Base-by-base conservation (phyloP, 768 basidiomycete species). In the Russula sp. region DNA sequence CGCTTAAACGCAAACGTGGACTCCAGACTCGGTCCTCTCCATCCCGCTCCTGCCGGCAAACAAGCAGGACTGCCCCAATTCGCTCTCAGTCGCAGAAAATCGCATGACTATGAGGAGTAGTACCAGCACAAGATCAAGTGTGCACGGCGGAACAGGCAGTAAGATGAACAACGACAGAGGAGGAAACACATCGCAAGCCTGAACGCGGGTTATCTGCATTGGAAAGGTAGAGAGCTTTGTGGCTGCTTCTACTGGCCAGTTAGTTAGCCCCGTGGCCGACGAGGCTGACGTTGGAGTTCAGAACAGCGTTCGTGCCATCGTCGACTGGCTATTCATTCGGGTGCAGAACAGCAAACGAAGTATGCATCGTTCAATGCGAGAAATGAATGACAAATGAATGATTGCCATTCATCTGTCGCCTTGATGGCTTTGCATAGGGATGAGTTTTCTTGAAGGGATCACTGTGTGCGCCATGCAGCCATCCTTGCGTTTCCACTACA, bases 271-370 rank as follows among this genome's bases (percentile, higher is more conserved):
- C 24, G 9, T 14, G 6, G 22, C 22, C 16, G 7, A 42, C 42
- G 28, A 30, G 7, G 55, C 11, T 61, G 11, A 64, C n/a, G 13
- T 13, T 46, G 36, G 51, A 22, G 34, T 34, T 55, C 59, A 97
- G 94, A 49, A 92, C 91, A 30, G 95, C 1, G 87, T 96, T 18
- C 83, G 89, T 61, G 89, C 90, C 56, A 94, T 91, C 0, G 90
- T 97, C 3, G 90, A 97, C 71, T 98, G 95, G 95, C 72, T 98
- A 30, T 96, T 96, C 72, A 85, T 95, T 60, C 83, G 94, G 0
- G 94, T 97, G 5, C 93, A 96, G 76, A 94, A 94, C 69, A 92
- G 91, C 67, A 79, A 89, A 53, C 75, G 76, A 67, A 83, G 88
- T 86, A 54, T 61, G 72, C 3, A 16, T 26, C 14, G 36, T 53